These are phyloP conservation scores for Candida chauliodis DNA, from an alignment of 805 yeast genomes.

Conservation along the genomic window DNA sequence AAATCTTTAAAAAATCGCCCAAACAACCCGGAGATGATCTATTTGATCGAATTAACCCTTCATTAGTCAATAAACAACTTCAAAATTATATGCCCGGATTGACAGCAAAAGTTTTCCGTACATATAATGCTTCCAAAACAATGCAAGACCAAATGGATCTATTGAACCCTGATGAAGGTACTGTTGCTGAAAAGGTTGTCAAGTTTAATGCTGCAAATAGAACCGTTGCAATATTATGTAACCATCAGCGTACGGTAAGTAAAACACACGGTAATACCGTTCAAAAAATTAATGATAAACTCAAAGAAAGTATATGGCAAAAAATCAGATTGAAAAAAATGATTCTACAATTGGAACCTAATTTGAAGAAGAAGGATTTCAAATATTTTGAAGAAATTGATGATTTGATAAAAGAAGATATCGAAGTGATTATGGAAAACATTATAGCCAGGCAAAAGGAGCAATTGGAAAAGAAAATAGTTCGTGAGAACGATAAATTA, in stretches of 20 bases:
- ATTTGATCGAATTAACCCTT: constrained; percentile 86
- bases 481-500: constrained; percentile 73
- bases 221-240: constrained; percentile 92
- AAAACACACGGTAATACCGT: constrained; percentile 81
- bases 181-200: constrained; percentile 82
- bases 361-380: constrained; percentile 47
- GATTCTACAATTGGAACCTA: constrained; percentile 62
- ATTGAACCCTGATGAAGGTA: constrained; percentile 73
- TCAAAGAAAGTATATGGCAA: constrained; percentile 83
- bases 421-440: constrained; percentile 51
- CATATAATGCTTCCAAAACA: constrained; percentile 92
- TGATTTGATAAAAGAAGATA: constrained; percentile 64
- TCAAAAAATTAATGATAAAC: constrained; percentile 70
- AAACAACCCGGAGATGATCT: constrained; percentile 89
- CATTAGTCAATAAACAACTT: constrained; percentile 76
- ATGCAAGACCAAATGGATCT: constrained; percentile 92
- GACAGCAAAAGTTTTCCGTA: constrained; percentile 96
- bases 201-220: constrained; percentile 92
- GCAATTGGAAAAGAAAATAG: constrained; percentile 59
- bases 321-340: constrained; percentile 69
- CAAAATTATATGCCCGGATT: constrained; percentile 89
- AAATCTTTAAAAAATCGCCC: constrained; percentile 83
- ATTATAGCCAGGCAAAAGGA: constrained; percentile 66
- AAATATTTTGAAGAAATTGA: constrained; percentile 66
- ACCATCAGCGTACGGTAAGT: constrained; percentile 91